Evolutionary conservation across 805 yeast genomes (phyloP).

Genomic region (Wickerhamomyces bovis): DNA sequence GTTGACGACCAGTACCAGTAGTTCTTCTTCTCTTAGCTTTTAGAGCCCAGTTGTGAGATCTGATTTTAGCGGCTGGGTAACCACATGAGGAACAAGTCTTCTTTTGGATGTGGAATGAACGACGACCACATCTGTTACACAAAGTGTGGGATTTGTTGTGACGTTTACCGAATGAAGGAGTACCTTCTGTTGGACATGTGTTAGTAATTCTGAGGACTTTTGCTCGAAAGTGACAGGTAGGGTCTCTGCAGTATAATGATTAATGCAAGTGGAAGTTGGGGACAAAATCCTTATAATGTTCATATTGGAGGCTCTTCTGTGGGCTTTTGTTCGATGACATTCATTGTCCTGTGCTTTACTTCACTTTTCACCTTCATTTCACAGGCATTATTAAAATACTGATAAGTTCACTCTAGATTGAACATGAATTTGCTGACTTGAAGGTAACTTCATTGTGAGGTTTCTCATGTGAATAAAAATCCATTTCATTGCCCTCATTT

Average conservation of each 20-base stretch:
- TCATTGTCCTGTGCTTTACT: neutral
- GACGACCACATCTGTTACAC: constrained; percentile 98
- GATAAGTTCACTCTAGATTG: neutral
- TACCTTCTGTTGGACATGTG: constrained; percentile 69
- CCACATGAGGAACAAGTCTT: constrained; percentile 98
- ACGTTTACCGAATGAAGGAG: constrained; percentile 99
- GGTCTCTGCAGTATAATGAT: neutral
- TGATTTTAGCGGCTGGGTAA: constrained; percentile 98
- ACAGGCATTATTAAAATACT: too few species aligned
- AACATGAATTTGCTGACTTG: too few species aligned
- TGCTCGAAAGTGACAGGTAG: neutral
- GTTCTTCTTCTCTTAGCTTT: constrained; percentile 99
- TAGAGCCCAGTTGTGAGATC: constrained; percentile 98
- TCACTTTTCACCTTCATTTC: neutral
- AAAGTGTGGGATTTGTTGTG: constrained; percentile 99
- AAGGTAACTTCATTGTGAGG: too few species aligned
- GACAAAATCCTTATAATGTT: too few species aligned
- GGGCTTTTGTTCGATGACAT: neutral
- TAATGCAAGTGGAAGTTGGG: neutral
- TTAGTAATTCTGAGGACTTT: constrained; percentile 26
- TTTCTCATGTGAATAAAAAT: too few species aligned
- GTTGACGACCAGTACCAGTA: constrained; percentile 99
- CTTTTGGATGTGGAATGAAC: constrained; percentile 99
- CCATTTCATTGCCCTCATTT: too few species aligned
- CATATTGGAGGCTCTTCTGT: neutral